Conservation (phyloP, 148 eudicot genomes). For the Chenopodium formosanum region DNA sequence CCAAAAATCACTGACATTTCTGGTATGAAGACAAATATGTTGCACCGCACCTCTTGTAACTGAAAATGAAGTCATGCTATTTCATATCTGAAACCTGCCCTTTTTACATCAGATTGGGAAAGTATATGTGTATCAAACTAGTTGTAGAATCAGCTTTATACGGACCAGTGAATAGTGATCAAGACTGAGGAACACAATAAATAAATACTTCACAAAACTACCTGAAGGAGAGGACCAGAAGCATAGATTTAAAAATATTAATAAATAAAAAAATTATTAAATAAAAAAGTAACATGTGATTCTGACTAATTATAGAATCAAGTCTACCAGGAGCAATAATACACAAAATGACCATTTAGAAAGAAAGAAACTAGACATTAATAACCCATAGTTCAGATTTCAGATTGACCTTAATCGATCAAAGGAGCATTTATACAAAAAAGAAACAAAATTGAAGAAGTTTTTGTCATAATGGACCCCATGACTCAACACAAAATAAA, state of each 20-base stretch:
- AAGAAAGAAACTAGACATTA: not conserved
- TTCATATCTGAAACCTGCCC: not conserved
- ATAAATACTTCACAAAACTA: not conserved
- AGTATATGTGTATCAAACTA: not conserved
- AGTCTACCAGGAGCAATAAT: not conserved
- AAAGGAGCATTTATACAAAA: too few relatives aligned
- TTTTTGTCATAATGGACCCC: not conserved
- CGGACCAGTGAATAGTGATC: not conserved
- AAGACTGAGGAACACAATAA: not conserved
- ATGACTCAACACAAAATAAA: not conserved
- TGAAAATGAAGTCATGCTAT: not conserved
- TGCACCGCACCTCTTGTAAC: not conserved
- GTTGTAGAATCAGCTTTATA: not conserved
- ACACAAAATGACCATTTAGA: not conserved
- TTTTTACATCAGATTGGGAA: not conserved
- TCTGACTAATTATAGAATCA: not conserved
- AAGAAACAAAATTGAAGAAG: not conserved
- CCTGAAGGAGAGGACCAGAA: not conserved
- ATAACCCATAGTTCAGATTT: too few relatives aligned
- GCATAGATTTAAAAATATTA: not conserved
- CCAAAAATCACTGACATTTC: not conserved
- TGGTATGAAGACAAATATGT: conserved; percentile 1
- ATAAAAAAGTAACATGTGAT: not conserved
- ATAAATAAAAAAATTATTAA: not conserved
- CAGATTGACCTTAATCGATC: too few relatives aligned